Conservation (phyloP, 176 grass and related monocot genomes). For the Paspalum notatum region DNA sequence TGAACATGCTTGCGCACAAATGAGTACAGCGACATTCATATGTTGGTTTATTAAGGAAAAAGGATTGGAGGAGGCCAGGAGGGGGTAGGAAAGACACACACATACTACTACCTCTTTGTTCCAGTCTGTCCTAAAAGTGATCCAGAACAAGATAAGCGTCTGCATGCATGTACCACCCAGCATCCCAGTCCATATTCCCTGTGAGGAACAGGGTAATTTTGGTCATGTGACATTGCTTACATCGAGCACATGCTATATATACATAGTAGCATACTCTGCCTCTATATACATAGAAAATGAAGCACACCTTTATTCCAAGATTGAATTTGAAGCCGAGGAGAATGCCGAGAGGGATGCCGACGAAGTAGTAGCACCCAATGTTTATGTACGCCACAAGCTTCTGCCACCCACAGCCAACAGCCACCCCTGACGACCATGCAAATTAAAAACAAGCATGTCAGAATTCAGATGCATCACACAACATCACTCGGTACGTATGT, state of each 20-base stretch:
- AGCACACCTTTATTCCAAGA: not conserved
- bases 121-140: constrained; percentile 46
- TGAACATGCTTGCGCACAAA: too few species aligned
- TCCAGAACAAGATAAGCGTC: constrained; percentile 34
- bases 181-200: constrained; percentile 41
- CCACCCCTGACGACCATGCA: constrained; percentile 26
- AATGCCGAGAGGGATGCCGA: constrained; percentile 37
- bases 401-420: constrained; percentile 47
- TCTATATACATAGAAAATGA: too few species aligned
- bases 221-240: not conserved
- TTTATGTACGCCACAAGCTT: constrained; percentile 48
- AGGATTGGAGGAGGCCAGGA: too few species aligned
- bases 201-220: not conserved
- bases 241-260: too few species aligned
- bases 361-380: constrained; percentile 39
- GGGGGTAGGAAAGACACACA: too few species aligned
- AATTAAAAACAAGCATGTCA: too few species aligned
- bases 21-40: too few species aligned
- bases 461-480: too few species aligned
- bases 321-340: constrained; percentile 18
- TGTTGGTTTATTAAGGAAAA: too few species aligned
- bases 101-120: constrained; percentile 39
- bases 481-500: accelerated
- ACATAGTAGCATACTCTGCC: too few species aligned
- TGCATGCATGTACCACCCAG: constrained; percentile 39